These are phyloP conservation scores for Eutrema heterophyllum DNA, from an alignment of 345 rosid genomes.

Conservation along the genomic window DNA sequence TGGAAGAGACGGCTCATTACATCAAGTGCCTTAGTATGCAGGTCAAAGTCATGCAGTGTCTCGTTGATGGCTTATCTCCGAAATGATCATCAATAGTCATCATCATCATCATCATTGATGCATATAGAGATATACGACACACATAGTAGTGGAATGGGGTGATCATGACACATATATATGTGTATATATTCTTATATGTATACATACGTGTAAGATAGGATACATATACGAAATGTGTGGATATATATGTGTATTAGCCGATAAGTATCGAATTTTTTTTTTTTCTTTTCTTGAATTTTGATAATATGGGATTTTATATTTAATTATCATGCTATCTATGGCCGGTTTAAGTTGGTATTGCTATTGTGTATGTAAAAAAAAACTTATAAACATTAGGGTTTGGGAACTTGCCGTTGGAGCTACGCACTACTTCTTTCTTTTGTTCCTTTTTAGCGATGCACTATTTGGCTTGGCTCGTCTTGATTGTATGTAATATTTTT, in stretches of 20 bases:
- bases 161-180: slow-evolving; percentile 12
- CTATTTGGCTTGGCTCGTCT: slow-evolving; percentile 6
- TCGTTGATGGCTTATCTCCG: slow-evolving; percentile 25
- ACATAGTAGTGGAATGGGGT: slow-evolving; percentile 17
- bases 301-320: slow-evolving; percentile 1
- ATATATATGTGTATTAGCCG: slow-evolving; percentile 17
- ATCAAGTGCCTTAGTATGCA: slow-evolving; percentile 35
- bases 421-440: background rate
- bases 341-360: slow-evolving; percentile 3
- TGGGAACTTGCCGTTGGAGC: slow-evolving; percentile 23
- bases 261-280: background rate
- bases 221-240: slow-evolving; percentile 24
- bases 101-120: background rate
- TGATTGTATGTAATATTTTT: background rate
- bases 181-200: slow-evolving; percentile 14
- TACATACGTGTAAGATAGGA: slow-evolving; percentile 35
- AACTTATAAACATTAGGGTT: slow-evolving; percentile 25
- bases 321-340: slow-evolving; percentile 3
- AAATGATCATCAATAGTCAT: slow-evolving; percentile 18
- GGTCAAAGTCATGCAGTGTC: slow-evolving; percentile 31
- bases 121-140: slow-evolving; percentile 6
- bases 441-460: background rate
- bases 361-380: background rate
- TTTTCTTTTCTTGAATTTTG: slow-evolving; percentile 9
- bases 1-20: slow-evolving; percentile 37